Conservation (phyloP, 345 rosid species). For the Microthlaspi erraticum region DNA sequence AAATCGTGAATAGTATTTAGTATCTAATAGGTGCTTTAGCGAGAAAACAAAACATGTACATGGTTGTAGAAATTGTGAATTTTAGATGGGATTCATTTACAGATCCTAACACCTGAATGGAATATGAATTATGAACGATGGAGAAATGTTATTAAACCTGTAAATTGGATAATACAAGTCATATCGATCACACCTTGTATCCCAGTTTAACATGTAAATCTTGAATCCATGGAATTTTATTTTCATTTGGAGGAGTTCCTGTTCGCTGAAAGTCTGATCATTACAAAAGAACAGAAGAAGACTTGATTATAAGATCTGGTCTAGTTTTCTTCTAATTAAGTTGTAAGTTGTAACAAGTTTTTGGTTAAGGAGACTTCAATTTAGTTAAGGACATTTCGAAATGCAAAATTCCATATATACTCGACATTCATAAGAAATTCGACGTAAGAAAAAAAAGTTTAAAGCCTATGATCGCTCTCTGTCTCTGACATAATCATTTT, state of each 20-base stretch:
- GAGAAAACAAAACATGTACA: too few species aligned
- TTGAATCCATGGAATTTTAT: neutral
- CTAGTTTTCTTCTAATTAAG: neutral
- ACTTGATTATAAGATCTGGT: neutral
- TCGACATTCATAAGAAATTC: neutral
- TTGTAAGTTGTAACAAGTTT: neutral
- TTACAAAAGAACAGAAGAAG: neutral
- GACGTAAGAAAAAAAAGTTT: neutral
- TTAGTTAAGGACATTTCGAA: neutral
- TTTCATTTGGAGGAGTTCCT: neutral
- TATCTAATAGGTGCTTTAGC: too few species aligned
- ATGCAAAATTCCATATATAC: neutral
- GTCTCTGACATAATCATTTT: conserved; percentile 49
- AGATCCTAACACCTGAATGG: too few species aligned
- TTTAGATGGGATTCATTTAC: too few species aligned
- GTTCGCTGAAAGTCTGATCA: neutral
- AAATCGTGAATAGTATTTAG: too few species aligned
- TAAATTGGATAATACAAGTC: too few species aligned
- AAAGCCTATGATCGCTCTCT: conserved; percentile 33
- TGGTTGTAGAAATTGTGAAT: too few species aligned
- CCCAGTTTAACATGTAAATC: too few species aligned
- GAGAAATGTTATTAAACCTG: too few species aligned
- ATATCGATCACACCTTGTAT: too few species aligned
- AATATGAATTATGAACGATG: too few species aligned
- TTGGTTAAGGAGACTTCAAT: too few species aligned